These are phyloP conservation scores for Physaria fendleri DNA, from an alignment of 345 rosid species.

Conservation along the genomic window DNA sequence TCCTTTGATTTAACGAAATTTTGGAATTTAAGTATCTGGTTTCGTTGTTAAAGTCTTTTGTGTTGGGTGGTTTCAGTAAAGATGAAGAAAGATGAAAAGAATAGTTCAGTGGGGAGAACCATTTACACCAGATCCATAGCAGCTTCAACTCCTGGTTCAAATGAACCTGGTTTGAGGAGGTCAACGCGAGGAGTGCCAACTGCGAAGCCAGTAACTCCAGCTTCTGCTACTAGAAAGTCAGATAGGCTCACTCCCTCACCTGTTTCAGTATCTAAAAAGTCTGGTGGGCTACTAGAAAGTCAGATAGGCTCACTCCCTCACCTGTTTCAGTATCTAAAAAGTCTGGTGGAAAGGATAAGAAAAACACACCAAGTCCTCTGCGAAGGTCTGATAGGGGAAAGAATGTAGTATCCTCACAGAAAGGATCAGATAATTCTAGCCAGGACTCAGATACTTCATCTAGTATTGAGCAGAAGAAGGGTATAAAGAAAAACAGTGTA, in stretches of 20 bases:
- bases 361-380: constrained; percentile 31
- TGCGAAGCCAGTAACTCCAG: constrained; percentile 27
- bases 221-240: constrained; percentile 43
- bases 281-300: constrained; percentile 45
- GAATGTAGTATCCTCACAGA: constrained; percentile 30
- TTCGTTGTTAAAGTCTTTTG: neutral
- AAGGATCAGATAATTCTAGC: constrained; percentile 35
- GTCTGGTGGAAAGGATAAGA: constrained; percentile 39
- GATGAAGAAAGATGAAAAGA: constrained; percentile 36
- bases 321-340: constrained; percentile 33
- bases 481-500: constrained; percentile 28
- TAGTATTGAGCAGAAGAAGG: constrained; percentile 28
- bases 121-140: constrained; percentile 31
- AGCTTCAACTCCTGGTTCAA: constrained; percentile 17
- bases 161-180: constrained; percentile 43
- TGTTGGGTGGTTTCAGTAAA: constrained; percentile 3
- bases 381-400: constrained; percentile 56
- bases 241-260: constrained; percentile 38
- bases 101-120: constrained; percentile 31
- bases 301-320: constrained; percentile 40
- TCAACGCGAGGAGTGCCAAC: constrained; percentile 39
- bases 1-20: neutral
- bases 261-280: constrained; percentile 31
- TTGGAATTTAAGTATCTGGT: neutral
- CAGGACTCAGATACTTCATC: constrained; percentile 21